phyloP scores from a whole-genome alignment of 1,139 yeast species.

The Kodamaea fungicola region DNA sequence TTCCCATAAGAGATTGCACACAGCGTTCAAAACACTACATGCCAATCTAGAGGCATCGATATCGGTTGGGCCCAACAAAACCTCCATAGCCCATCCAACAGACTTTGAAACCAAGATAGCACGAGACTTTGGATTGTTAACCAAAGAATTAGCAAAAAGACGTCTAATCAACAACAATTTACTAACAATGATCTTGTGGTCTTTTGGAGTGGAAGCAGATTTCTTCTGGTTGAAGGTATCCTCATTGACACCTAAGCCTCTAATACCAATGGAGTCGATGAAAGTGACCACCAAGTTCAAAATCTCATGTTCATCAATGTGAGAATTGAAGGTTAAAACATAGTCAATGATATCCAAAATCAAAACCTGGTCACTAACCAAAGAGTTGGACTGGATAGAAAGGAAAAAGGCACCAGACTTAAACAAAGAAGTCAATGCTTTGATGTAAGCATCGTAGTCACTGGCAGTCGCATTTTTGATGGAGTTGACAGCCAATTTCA shows the following conservation, averaged over 20 bases:
- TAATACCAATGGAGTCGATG: slow-evolving; percentile 49
- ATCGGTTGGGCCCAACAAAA: slow-evolving; percentile 51
- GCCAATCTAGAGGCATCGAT: slow-evolving; percentile 62
- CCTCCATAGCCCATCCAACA: slow-evolving; percentile 63
- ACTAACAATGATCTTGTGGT: slow-evolving; percentile 52
- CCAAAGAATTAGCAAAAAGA: slow-evolving; percentile 48
- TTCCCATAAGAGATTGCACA: slow-evolving; percentile 41
- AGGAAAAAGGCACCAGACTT: slow-evolving; percentile 47
- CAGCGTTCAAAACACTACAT: slow-evolving; percentile 51
- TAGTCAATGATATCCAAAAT: slow-evolving; percentile 58
- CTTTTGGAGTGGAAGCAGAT: slow-evolving; percentile 33
- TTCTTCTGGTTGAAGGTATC: slow-evolving; percentile 27
- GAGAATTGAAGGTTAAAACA: slow-evolving; percentile 40
- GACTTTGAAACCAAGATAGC: slow-evolving; percentile 47
- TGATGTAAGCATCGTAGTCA: slow-evolving; percentile 29
- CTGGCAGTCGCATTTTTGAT: slow-evolving; percentile 15
- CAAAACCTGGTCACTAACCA: slow-evolving; percentile 58
- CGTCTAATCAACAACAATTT: slow-evolving; percentile 60
- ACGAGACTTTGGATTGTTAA: slow-evolving; percentile 33
- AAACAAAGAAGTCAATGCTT: slow-evolving; percentile 30
- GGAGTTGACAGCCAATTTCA: slow-evolving; percentile 38
- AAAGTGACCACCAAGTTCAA: slow-evolving; percentile 38
- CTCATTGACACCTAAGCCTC: slow-evolving; percentile 51
- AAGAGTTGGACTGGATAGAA: slow-evolving; percentile 40
- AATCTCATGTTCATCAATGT: slow-evolving; percentile 38